These are phyloP conservation scores for Yueomyces sinensis DNA, from an alignment of 805 yeast species.

Conservation along the genomic window DNA sequence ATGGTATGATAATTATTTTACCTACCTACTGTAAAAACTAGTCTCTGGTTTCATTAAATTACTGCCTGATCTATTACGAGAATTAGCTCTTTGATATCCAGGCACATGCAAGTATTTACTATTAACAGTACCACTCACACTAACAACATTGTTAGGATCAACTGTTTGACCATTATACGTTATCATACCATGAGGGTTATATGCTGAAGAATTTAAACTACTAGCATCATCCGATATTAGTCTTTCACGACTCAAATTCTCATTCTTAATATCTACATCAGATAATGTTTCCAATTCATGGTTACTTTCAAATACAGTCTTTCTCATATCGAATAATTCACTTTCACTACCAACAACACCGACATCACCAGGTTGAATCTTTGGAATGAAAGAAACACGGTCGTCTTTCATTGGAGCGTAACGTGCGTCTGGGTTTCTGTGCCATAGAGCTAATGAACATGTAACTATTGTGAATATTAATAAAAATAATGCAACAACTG, in stretches of 20 bases:
- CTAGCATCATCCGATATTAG: conserved; percentile 8
- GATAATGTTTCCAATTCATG: conserved; percentile 17
- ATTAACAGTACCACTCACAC: conserved; percentile 6
- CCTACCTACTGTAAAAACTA: conserved; percentile 14
- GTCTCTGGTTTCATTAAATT: conserved; percentile 21
- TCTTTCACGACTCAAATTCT: conserved; percentile 1
- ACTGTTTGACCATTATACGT: conserved; percentile 7
- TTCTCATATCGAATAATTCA: conserved; percentile 24
- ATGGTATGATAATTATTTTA: too few relatives aligned
- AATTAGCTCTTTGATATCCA: conserved; percentile 4
- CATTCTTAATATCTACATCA: conserved; percentile 13
- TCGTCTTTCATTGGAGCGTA: conserved; percentile 96
- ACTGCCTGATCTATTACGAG: conserved; percentile 1
- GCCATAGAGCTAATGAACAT: conserved; percentile 69
- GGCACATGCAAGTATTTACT: conserved; percentile 3
- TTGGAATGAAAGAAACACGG: conserved; percentile 86
- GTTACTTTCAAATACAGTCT: conserved; percentile 25
- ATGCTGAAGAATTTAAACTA: conserved; percentile 2
- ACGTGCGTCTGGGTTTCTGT: conserved; percentile 88
- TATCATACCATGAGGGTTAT: background rate
- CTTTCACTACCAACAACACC: conserved; percentile 12
- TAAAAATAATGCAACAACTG: conserved; percentile 71
- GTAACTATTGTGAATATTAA: conserved; percentile 79
- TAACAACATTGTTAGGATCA: conserved; percentile 19
- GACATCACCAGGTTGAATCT: conserved; percentile 30